Evolutionary conservation across 2,329 filamentous ascomycete genomes (phyloP).

Genomic region (Colletotrichum orchidophilum): DNA sequence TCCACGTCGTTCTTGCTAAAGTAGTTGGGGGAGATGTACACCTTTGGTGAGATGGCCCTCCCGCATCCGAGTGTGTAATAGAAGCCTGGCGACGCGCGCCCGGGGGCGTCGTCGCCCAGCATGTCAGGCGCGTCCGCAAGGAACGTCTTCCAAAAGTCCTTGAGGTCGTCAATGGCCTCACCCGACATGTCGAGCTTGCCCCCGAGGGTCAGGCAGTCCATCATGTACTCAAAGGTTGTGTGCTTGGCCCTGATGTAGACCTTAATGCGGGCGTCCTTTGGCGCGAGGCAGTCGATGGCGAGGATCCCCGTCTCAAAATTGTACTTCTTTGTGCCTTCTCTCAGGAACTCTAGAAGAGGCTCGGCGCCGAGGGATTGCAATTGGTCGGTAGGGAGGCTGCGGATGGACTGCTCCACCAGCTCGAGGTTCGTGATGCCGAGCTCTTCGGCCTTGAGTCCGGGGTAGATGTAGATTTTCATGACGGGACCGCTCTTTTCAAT

Average conservation of each 20-base stretch:
- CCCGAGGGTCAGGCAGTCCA: constrained; percentile 28
- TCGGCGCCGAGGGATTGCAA: constrained; percentile 12
- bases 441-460: constrained; percentile 24
- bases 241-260: constrained; percentile 26
- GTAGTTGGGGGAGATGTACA: constrained; percentile 27
- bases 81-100: constrained; percentile 25
- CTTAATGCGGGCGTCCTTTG: constrained; percentile 23
- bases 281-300: constrained; percentile 26
- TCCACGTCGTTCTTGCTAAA: constrained; percentile 22
- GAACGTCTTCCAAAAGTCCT: constrained; percentile 25
- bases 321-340: constrained; percentile 22
- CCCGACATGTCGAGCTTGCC: constrained; percentile 29
- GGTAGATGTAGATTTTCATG: constrained; percentile 32
- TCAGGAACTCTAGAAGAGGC: constrained; percentile 17
- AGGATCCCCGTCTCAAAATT: constrained; percentile 29
- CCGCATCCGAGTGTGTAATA: constrained; percentile 29
- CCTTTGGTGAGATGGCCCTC: constrained; percentile 25
- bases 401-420: constrained; percentile 22
- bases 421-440: constrained; percentile 29
- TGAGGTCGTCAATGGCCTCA: constrained; percentile 23
- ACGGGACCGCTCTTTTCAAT: constrained; percentile 30
- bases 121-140: constrained; percentile 13
- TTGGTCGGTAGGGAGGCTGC: constrained; percentile 14
- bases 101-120: constrained; percentile 19
- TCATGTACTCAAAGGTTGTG: constrained; percentile 28